phyloP scores from a whole-genome alignment of 768 basidiomycete genomes.

The Crepidotus variabilis region DNA sequence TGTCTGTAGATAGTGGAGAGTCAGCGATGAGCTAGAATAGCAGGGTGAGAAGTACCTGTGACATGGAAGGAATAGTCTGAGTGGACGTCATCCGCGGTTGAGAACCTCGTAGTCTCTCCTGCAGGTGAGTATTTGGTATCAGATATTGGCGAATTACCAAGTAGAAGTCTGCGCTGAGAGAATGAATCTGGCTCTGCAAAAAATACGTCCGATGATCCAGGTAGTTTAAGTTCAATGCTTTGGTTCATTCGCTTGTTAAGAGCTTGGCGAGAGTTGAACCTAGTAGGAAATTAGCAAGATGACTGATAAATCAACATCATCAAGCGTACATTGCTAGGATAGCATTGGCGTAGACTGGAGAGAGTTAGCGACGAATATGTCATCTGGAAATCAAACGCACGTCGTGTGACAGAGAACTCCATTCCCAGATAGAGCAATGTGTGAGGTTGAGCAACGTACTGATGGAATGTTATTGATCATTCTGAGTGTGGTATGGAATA shows the following conservation, averaged over 20 bases:
- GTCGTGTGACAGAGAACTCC: constrained; percentile 26
- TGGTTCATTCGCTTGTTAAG: constrained; percentile 19
- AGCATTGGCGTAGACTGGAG: constrained; percentile 17
- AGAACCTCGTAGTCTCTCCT: background rate
- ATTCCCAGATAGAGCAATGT: constrained; percentile 27
- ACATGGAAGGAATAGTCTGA: background rate
- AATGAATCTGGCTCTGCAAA: constrained; percentile 14
- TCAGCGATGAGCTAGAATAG: background rate
- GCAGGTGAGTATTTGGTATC: constrained; percentile 5
- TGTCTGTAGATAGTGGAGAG: background rate
- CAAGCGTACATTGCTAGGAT: constrained; percentile 16
- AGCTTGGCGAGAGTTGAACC: constrained; percentile 20
- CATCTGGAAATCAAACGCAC: constrained; percentile 14
- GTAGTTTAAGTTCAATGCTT: constrained; percentile 16
- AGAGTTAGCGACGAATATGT: background rate
- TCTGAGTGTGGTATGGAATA: background rate
- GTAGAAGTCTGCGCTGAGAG: constrained; percentile 4
- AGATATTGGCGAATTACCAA: constrained; percentile 2
- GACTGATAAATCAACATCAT: background rate
- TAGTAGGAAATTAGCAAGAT: background rate
- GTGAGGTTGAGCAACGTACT: constrained; percentile 27
- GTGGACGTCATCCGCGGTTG: background rate
- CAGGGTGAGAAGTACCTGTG: background rate
- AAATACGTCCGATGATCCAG: constrained; percentile 9
- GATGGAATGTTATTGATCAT: background rate